These are phyloP conservation scores for Hypoxylon cercidicola DNA, from an alignment of 495 filamentous ascomycete genomes.

Conservation along the genomic window DNA sequence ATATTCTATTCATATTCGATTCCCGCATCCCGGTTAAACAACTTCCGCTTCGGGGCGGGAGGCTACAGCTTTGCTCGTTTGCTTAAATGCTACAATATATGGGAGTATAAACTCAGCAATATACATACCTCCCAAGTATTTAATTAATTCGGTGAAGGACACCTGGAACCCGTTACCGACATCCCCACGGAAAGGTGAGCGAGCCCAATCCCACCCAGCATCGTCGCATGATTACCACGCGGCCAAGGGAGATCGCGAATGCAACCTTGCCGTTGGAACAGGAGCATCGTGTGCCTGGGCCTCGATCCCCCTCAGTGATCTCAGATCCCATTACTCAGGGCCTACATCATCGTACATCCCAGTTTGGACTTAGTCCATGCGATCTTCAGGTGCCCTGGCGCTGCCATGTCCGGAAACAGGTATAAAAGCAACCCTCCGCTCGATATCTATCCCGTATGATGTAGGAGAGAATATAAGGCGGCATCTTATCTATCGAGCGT, in stretches of 20 bases:
- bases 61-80: too few relatives aligned
- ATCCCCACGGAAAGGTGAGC: conserved; percentile 19
- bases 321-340: conserved; percentile 27
- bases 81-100: too few relatives aligned
- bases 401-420: conserved; percentile 31
- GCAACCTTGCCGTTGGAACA: conserved; percentile 32
- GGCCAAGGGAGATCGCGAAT: conserved; percentile 29
- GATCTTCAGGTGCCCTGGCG: too few relatives aligned
- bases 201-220: conserved; percentile 15
- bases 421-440: conserved; percentile 12
- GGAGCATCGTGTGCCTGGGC: conserved; percentile 13
- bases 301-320: conserved; percentile 31
- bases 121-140: background rate
- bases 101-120: too few relatives aligned
- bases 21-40: too few relatives aligned
- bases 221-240: conserved; percentile 34
- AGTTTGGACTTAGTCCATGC: conserved; percentile 19
- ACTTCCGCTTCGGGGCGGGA: too few relatives aligned
- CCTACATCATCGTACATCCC: conserved; percentile 39
- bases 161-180: conserved; percentile 2
- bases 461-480: conserved; percentile 8
- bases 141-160: conserved; percentile 15
- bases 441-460: conserved; percentile 17
- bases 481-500: conserved; percentile 10
- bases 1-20: too few relatives aligned